These are phyloP conservation scores for Penicillium thymicola DNA, from an alignment of 2,329 filamentous ascomycete species.

Conservation along the genomic window DNA sequence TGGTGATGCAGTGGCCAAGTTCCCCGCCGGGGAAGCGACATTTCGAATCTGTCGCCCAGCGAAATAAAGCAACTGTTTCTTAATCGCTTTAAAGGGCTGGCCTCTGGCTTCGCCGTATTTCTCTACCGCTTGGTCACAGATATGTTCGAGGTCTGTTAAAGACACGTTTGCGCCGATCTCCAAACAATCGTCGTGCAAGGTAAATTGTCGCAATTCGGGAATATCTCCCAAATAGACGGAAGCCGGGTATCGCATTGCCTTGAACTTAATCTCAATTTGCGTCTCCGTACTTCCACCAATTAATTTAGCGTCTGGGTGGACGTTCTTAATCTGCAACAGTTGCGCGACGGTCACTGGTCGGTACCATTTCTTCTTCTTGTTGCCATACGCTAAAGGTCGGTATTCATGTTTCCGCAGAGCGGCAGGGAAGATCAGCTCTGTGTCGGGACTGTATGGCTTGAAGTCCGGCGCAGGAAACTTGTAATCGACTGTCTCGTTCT, in stretches of 20 bases:
- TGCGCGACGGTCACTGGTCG: slow-evolving; percentile 82
- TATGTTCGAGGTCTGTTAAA: slow-evolving; percentile 83
- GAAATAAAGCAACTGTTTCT: slow-evolving; percentile 93
- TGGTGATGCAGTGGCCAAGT: slow-evolving; percentile 88
- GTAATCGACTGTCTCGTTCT: slow-evolving; percentile 39
- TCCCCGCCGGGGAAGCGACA: slow-evolving; percentile 94
- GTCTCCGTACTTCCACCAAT: slow-evolving; percentile 96
- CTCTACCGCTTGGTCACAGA: slow-evolving; percentile 73
- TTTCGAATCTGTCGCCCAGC: slow-evolving; percentile 94
- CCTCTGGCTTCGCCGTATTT: slow-evolving; percentile 69
- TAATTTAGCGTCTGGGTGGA: slow-evolving; percentile 81
- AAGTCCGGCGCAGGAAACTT: slow-evolving; percentile 83
- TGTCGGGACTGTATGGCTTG: slow-evolving; percentile 90
- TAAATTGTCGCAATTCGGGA: slow-evolving; percentile 77
- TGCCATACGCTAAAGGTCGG: slow-evolving; percentile 81
- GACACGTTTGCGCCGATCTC: slow-evolving; percentile 92
- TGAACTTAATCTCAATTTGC: slow-evolving; percentile 98
- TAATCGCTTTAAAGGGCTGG: slow-evolving; percentile 84
- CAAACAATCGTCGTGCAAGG: slow-evolving; percentile 74
- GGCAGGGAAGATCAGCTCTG: slow-evolving; percentile 92
- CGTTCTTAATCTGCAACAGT: slow-evolving; percentile 84
- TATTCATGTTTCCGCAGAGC: slow-evolving; percentile 77
- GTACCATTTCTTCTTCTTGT: slow-evolving; percentile 93
- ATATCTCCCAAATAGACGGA: slow-evolving; percentile 95
- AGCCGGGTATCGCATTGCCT: slow-evolving; percentile 82